phyloP scores from a whole-genome alignment of 805 yeast species.

The Candida sithepensis region DNA sequence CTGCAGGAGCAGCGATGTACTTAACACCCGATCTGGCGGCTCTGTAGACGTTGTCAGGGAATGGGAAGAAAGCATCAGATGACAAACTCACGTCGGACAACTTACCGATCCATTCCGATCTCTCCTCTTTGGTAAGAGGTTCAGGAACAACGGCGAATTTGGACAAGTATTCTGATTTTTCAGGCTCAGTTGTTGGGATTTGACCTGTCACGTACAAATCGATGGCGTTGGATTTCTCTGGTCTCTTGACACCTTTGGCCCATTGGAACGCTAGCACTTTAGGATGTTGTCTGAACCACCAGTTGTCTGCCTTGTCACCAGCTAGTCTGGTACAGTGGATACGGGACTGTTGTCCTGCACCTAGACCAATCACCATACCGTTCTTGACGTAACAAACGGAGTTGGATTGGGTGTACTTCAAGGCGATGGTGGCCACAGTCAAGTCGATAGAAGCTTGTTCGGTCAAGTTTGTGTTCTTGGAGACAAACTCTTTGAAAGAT shows the following conservation, averaged over 20 bases:
- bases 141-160: constrained; percentile 82
- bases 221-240: constrained; percentile 97
- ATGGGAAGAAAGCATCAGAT: constrained; percentile 99
- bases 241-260: constrained; percentile 98
- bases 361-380: constrained; percentile 99
- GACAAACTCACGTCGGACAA: constrained; percentile 85
- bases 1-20: constrained; percentile 94
- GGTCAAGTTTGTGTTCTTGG: constrained; percentile 79
- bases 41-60: constrained; percentile 98
- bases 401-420: constrained; percentile 97
- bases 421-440: constrained; percentile 94
- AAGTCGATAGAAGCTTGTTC: constrained; percentile 92
- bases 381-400: constrained; percentile 97
- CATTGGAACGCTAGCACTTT: constrained; percentile 87
- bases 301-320: constrained; percentile 98
- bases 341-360: constrained; percentile 99
- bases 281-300: constrained; percentile 99
- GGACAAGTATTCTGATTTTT: constrained; percentile 85
- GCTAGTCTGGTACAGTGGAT: constrained; percentile 99
- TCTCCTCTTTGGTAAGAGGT: constrained; percentile 80
- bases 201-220: constrained; percentile 90
- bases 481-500: constrained; percentile 87
- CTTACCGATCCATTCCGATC: constrained; percentile 80
- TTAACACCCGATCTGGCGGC: constrained; percentile 97
- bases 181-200: constrained; percentile 89